Evolutionary conservation across 495 filamentous ascomycete genomes (phyloP), one percentile per base, ranked within the genome.

Genomic region (Penicillium nucicola): DNA sequence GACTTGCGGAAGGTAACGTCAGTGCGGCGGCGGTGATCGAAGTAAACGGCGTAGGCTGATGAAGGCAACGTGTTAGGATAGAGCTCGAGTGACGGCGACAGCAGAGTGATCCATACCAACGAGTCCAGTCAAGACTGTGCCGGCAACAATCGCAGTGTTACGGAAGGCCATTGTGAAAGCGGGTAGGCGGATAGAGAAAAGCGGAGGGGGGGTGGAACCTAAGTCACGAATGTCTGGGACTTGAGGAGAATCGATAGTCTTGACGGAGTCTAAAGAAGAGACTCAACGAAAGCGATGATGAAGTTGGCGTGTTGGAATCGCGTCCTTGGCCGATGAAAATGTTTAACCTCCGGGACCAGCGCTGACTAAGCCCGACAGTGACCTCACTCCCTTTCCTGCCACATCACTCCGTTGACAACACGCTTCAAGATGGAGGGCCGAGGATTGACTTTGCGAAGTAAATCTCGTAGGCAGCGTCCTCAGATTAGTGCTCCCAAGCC

Each of bases 1-100:
- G 83, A 74, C 70, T 87, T 89, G 62, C 93, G 81, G 79, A 97
- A 97, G 18, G 88, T 83, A 50, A 89, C 82, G 62, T 95, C 85
- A 64, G 82, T 85, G 58, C 93, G 88, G 58, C 93, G 84, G 68
- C 86, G 86, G 75, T 97, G 85, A 75, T 98, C 93, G 64, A 98
- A 98, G 78, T 96, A 98, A 49, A 89, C 71, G 48, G 90, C 95
- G 64, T 97, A 86, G 62, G 80, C 81, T 83, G 35, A 17, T 32
- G 13, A 13, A 34, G 48, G 7, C 15, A 23, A 25, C n/a, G 38
- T n/a, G 43, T 39, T 38, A 35, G 4, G 12, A 28, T 43, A 41
- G 14, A 43, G 31, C 7, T 4, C 4, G 25, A 9, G 4, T 8
- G 8, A 50, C 15, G 56, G 56, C 34, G 14, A 25, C 39, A 34